A percentile compares a stretch with the other conserved stretches of the same genome.
Conservation (phyloP, 352 stramenopile species). For the Thraustochytrium aureum region DNA sequence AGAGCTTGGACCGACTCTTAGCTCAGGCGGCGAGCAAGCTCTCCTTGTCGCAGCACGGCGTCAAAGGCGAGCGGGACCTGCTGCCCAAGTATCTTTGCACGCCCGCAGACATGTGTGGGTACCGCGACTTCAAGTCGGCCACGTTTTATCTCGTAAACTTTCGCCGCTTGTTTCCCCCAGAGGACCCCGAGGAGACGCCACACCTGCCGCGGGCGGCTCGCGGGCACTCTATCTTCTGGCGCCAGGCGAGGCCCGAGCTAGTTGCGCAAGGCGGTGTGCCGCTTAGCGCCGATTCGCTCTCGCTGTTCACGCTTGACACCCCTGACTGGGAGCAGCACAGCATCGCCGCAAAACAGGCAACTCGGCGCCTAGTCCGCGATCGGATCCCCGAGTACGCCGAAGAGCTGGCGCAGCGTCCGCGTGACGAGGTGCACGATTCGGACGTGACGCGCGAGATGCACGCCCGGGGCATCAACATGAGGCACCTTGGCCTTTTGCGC, state of each 20-base stretch:
- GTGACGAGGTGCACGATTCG: constrained; percentile 64
- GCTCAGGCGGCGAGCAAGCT: constrained; percentile 65
- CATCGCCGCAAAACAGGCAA: constrained; percentile 69
- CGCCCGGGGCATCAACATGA: constrained; percentile 79
- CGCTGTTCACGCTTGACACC: constrained; percentile 74
- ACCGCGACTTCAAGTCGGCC: constrained; percentile 58
- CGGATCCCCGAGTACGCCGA: constrained; percentile 73
- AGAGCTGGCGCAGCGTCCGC: constrained; percentile 67
- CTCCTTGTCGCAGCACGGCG: constrained; percentile 76
- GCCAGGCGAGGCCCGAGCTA: constrained; percentile 79
- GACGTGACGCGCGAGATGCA: constrained; percentile 76
- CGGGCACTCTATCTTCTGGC: constrained; percentile 85
- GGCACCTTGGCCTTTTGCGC: constrained; percentile 77
- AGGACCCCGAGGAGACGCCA: constrained; percentile 73
- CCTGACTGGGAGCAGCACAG: constrained; percentile 77
- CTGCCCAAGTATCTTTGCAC: constrained; percentile 68
- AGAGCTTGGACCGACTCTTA: constrained; percentile 72
- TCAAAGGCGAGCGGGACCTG: constrained; percentile 79
- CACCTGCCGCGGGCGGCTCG: constrained; percentile 73
- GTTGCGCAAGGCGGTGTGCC: constrained; percentile 64
- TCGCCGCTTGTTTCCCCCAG: constrained; percentile 73
- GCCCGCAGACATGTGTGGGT: constrained; percentile 75
- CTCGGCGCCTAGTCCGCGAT: constrained; percentile 68
- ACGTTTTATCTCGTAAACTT: constrained; percentile 76
- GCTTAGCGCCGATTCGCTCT: constrained; percentile 76